Base-by-base conservation (phyloP, 192 early-diverging fungal genomes). In the Coemansia sp. region DNA sequence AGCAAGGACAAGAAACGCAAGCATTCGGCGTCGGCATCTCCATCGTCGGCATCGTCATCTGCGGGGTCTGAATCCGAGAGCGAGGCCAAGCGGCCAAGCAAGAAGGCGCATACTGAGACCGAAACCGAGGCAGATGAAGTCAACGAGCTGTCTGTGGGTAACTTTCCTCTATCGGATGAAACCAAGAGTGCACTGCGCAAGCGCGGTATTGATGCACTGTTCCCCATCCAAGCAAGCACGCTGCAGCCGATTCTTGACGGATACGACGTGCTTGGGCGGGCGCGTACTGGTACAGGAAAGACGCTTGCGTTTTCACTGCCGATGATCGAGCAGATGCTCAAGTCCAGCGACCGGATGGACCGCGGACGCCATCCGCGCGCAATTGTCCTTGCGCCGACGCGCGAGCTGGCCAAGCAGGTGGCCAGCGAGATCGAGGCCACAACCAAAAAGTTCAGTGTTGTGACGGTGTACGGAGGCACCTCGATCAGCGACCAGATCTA, bases 251-350 rank as follows among this genome's bases (percentile, higher is more conserved):
- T 92, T 7, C 87, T 90, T 37, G 84, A 86, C 22, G 81, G 83
- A 1, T 67, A 72, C 15, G 97, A 99, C 58, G 83, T 98, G 68
- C 89, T 99, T 64, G 97, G 95, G 53, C 89, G 92, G 36, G 94
- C 95, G 1, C 95, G 96, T 64, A 99, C 97, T 10, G 97, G 97
- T 68, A 97, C 95, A 0, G 97, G 97, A 54, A 99, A 99, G 75
- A 99, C 95, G 6, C 83, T 96, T 34, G 97, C 95, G 10, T 99
- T 99, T 66, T 76, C 96, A 63, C 86, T 94, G 60, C 92, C 94
- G 4, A 91, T 94, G 19, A 60, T 97, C 29, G 91, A 99, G 68
- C 84, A 85, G 31, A 74, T 90, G 20, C 57, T 90, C 27, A 67
- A 84, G 57, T 64, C 68, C 1, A 30, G 58, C 27, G 48, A 22